Evolutionary conservation across 352 stramenopile species (phyloP).

Genomic region (Elongisporangium prolatum): DNA sequence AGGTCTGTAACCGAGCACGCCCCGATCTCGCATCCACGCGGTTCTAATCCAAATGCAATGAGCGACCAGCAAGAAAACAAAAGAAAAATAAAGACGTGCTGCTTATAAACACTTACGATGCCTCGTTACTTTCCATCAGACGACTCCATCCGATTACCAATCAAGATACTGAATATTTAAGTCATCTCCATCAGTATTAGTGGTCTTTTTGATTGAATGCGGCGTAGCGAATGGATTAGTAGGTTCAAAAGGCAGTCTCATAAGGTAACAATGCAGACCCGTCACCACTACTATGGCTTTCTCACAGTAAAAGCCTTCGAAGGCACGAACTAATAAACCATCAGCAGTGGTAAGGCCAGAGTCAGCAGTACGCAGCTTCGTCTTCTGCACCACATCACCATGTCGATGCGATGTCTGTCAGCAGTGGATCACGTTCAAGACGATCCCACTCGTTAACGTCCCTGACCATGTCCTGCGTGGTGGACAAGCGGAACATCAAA

Average conservation of each 20-base stretch:
- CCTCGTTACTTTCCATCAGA: no score
- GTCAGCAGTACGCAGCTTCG: no score
- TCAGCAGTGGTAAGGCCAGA: neutral
- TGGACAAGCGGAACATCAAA: no score
- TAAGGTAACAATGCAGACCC: no score
- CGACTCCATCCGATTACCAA: no score
- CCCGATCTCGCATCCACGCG: slow-evolving; percentile 65
- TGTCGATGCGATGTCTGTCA: neutral
- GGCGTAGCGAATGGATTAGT: no score
- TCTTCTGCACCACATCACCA: neutral
- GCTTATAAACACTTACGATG: no score
- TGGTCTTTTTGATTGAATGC: no score
- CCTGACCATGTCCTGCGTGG: no score
- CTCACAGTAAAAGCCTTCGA: neutral
- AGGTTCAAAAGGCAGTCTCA: no score
- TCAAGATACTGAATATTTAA: no score
- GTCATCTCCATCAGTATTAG: no score
- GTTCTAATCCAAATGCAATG: slow-evolving; percentile 33
- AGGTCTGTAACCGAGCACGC: slow-evolving; percentile 85
- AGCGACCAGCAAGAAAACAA: neutral
- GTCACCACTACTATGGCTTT: neutral
- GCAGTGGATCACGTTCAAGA: neutral
- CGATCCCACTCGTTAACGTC: neutral
- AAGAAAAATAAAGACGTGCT: neutral
- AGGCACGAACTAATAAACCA: neutral